Conservation (phyloP, 1,284 basidiomycete species). For the Leccinum subrobustum region DNA sequence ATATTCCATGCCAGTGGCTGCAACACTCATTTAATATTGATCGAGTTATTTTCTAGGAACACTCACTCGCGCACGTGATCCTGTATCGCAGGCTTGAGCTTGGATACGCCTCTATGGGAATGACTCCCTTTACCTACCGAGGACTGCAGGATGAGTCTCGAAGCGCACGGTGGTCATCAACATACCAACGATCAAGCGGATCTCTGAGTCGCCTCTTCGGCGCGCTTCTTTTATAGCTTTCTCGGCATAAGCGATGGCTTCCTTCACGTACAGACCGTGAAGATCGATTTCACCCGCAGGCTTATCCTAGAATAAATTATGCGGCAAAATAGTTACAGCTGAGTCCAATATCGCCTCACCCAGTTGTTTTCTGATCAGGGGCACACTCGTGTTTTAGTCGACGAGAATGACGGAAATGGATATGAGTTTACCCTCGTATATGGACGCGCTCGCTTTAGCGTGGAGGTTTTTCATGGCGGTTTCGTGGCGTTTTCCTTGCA, state of each 20-base stretch:
- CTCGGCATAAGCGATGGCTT: constrained; percentile 75
- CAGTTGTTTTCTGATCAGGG: constrained; percentile 25
- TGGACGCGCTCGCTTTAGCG: constrained; percentile 83
- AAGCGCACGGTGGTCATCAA: constrained; percentile 12
- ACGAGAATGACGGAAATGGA: background rate
- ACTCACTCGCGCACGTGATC: constrained; percentile 77
- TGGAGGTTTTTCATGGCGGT: constrained; percentile 77
- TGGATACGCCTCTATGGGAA: constrained; percentile 76
- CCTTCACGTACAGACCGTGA: constrained; percentile 89
- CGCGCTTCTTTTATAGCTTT: constrained; percentile 67
- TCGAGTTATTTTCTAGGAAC: background rate
- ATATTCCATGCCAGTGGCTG: constrained; percentile 5
- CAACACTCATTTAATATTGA: background rate
- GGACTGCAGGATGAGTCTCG: background rate
- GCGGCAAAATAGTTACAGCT: background rate
- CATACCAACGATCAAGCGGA: constrained; percentile 87
- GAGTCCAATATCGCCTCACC: constrained; percentile 11
- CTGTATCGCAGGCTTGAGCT: constrained; percentile 90
- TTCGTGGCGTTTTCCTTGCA: constrained; percentile 81
- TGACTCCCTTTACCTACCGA: constrained; percentile 76
- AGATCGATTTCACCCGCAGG: constrained; percentile 77
- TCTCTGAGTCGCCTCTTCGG: constrained; percentile 56
- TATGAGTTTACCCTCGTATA: constrained; percentile 62
- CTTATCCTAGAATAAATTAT: constrained; percentile 47
- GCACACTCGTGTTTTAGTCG: background rate